Base-by-base conservation (phyloP, 2,329 filamentous ascomycete genomes). In the Penicillium sp. region DNA sequence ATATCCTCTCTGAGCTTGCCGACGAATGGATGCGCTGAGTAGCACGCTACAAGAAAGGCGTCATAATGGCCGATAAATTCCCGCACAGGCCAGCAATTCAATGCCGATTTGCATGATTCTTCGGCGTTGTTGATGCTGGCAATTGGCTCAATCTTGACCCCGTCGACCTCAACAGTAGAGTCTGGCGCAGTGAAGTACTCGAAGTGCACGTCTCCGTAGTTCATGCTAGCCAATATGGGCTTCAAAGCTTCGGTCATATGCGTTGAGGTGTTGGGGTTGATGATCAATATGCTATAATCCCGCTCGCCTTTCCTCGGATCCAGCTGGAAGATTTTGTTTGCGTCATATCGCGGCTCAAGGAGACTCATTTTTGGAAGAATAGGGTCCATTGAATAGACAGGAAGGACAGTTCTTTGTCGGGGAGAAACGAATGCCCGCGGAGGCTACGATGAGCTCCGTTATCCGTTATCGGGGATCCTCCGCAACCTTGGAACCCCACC, bases 1-100 rank as follows among this genome's bases (percentile, higher is more conserved):
- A 77, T 72, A 14, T 76, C 66, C n/a, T 74, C 61, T 56, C 79
- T 80, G 11, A 96, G 75, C 46, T 80, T 72, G 0, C 78, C 72
- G 0, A 96, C 89, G 0, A 97, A 81, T 0, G 88, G 86, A 68
- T 97, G 91, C 1, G 88, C 85, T 57, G 89, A 94, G 77, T 90
- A 97, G 76, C 93, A 97, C 19, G 91, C 91, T 2, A 97, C 82
- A 0, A 97, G 81, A 59, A 95, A 87, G n/a, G 82, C 91, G 67
- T 94, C 86, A 71, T 90, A 58, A 59, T 71, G 26, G 35, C 70
- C 35, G 16, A 73, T 52, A 14, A 75, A 57, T 26, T 75, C 69
- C 6, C 89, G 69, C 56, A 84, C 78, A 1, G 78, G 75, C 16
- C 87, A 75, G 48, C 90, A 89, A 54, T 84, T 81, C 1, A 81